A percentile compares a stretch with the other conserved stretches of the same genome.
Evolutionary conservation across 2,329 filamentous ascomycete species (phyloP).

Genomic region (Pseudopithomyces chartarum): DNA sequence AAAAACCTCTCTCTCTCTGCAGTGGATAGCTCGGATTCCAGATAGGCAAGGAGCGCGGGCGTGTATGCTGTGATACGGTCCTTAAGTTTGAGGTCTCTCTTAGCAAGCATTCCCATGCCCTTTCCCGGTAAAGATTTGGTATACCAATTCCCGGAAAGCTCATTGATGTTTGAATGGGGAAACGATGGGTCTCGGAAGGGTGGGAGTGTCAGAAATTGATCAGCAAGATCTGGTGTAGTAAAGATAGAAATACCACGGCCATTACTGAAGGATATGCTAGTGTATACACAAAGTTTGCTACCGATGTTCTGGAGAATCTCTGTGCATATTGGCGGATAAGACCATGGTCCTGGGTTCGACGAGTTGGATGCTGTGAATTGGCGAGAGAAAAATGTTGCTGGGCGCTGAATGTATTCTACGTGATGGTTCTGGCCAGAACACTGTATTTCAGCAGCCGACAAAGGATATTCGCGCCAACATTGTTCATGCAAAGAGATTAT

Average conservation of each 20-base stretch:
- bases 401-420: constrained; percentile 9
- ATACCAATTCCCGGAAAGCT: constrained; percentile 21
- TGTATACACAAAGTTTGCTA: constrained; percentile 39
- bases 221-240: constrained; percentile 36
- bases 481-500: constrained; percentile 19
- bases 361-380: neutral
- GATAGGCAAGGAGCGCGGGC: constrained; percentile 35
- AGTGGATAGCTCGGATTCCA: constrained; percentile 33
- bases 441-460: constrained; percentile 16
- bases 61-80: constrained; percentile 37
- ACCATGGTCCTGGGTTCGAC: constrained; percentile 24
- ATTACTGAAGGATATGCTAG: constrained; percentile 28
- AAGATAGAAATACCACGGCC: constrained; percentile 42
- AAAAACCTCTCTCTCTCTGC: constrained; percentile 36
- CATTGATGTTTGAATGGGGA: constrained; percentile 24
- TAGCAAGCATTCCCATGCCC: constrained; percentile 39
- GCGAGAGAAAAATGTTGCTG: neutral
- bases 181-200: constrained; percentile 24
- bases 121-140: constrained; percentile 30
- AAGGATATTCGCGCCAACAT: constrained; percentile 31
- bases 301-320: constrained; percentile 22
- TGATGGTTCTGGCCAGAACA: constrained; percentile 15
- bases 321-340: constrained; percentile 34
- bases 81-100: constrained; percentile 21
- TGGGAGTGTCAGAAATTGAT: constrained; percentile 25